Evolutionary conservation across 2,329 filamentous ascomycete genomes (phyloP), one percentile per base, ranked within the genome.

Genomic region (Diaporthe citriasiana): DNA sequence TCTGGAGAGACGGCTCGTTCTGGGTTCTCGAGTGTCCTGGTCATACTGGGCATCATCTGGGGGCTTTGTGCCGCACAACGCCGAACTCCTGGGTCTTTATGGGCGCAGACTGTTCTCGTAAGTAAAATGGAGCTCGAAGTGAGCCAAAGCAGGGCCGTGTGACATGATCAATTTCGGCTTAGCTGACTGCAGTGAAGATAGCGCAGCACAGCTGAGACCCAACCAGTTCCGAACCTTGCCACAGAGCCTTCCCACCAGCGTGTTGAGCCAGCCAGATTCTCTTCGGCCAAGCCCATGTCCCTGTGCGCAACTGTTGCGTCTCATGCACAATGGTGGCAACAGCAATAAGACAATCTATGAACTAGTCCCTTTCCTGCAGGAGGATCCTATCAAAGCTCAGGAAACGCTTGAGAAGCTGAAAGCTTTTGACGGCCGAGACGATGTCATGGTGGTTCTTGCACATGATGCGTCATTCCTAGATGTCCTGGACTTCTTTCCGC

Each of bases 1-100:
- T 76, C 60, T 79, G 78, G 51, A 74, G 73, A n/a, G 78, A 79
- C 51, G 77, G 78, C 6, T 77, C 76, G 13, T 77, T 79, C 47
- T 79, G 73, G 59, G 69, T 79, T 17, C 73, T 79, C 33, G 74
- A 78, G 55, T 74, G 76, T 3, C 77, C 78, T 0, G 78, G 77
- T 59, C 78, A 79, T 40, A 75, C 76, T 6, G 38, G 73, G 10
- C 77, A 77, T 38, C 78, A 78, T 38, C 45, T 79, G 3, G 73
- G 53, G n/a, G 78, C 71, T 3, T 74, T 79, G 1, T 77, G 75
- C 9, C 77, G 78, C 4, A 63, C 59, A 15, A 77, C 76, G 9
- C 76, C 77, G 5, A 42, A 33, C 27, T 47, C 57, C 12, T 63
- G 57, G 57, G 57, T 63, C n/a, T 63, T 63, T 5, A 59, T 70